Evolutionary conservation across 2,329 filamentous ascomycete genomes (phyloP).

Genomic region (Colletotrichum sp.): DNA sequence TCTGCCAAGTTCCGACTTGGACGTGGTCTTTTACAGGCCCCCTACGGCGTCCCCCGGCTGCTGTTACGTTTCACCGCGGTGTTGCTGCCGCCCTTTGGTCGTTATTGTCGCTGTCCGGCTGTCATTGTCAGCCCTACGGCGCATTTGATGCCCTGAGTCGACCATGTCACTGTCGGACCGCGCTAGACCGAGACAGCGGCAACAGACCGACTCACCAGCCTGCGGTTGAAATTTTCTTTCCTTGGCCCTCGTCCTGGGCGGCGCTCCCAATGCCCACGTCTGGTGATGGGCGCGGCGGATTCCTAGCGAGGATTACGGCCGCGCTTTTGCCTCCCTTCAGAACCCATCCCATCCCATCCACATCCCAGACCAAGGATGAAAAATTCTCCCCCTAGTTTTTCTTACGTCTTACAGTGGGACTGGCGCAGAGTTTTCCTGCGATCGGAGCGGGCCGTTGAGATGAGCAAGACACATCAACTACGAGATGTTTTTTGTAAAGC

Average conservation of each 20-base stretch:
- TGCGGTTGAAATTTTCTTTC: neutral
- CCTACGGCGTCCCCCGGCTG: neutral
- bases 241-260: neutral
- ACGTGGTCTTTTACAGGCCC: neutral
- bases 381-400: constrained; percentile 6
- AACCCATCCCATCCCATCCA: neutral
- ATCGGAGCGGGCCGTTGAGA: constrained; percentile 10
- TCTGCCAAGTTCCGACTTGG: neutral
- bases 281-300: neutral
- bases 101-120: neutral
- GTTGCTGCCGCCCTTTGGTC: neutral
- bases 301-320: neutral
- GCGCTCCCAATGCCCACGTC: neutral
- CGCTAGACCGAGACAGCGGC: neutral
- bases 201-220: neutral
- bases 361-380: neutral
- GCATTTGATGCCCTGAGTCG: neutral
- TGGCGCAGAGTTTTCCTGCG: constrained; percentile 7
- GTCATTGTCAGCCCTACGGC: constrained; percentile 16
- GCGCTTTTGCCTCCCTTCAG: neutral
- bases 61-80: neutral
- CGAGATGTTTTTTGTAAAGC: constrained; percentile 2
- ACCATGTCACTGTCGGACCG: neutral
- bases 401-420: constrained; percentile 19
- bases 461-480: neutral